Base-by-base conservation (phyloP, 2,329 filamentous ascomycete species). In the Diaporthe caulivora region DNA sequence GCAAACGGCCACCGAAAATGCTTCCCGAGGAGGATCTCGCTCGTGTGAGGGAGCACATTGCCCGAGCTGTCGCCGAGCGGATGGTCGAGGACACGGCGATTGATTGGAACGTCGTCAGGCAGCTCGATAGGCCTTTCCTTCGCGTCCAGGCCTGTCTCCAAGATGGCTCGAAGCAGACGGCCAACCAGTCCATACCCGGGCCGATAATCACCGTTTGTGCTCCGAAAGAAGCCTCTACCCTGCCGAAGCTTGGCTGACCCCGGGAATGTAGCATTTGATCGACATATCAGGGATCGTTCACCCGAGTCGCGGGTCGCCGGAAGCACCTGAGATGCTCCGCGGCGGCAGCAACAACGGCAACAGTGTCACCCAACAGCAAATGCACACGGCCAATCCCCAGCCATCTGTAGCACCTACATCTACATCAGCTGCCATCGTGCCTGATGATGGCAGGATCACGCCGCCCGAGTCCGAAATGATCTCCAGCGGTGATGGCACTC, bases 121-220 rank as follows among this genome's bases (percentile, higher is more conserved):
- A 67, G 47, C 62, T 67, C 5, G 62, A 67, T 21, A 67, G 17
- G 47, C 62, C 62, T 34, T 53, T 67, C n/a, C 62, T 67, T 13
- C 62, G 62, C 29, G n/a, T 67, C 2, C 62, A 67, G 62, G 62
- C 62, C 47, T 67, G 62, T n/a, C 62, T 67, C n/a, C 62, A 67
- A 31, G 62, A 67, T 53, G 62, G 62, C 15, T 67, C 62, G 15
- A 67, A 67, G 40, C 62, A 67, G 31, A 24, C 31, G 13, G 62
- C 62, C n/a, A 67, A 67, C 62, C 62, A 67, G 62, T 53, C 47
- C 62, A 67, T 67, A 18, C 62, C n/a, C 1, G 62, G 62, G n/a
- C 62, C 62, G 5, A 67, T 67, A n/a, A 67, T 67, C 15, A 51
- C 62, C 1, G 62, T 67, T 0, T 53, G 62, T 53, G 17, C 3